phyloP scores from a whole-genome alignment of 257 asterid genomes.

The Vinca minor region DNA sequence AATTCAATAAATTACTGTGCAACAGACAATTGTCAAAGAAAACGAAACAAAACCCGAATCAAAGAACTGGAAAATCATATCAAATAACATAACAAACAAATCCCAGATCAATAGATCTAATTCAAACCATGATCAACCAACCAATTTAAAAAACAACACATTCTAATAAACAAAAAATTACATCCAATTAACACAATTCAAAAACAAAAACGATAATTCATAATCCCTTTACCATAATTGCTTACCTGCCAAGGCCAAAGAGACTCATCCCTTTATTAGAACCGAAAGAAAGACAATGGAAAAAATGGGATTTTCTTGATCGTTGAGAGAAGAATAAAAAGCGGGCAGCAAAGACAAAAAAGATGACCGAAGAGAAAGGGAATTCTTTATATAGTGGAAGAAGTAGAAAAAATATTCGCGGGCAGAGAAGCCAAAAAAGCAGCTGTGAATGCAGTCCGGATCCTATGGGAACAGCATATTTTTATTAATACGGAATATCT shows the following conservation, averaged over 20 bases:
- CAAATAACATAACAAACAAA: not conserved
- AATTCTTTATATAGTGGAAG: not conserved
- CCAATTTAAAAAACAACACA: not conserved
- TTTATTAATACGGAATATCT: too few relatives aligned
- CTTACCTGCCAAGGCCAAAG: conserved; percentile 88
- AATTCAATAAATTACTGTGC: not conserved
- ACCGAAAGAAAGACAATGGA: conserved; percentile 6
- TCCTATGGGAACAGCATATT: too few relatives aligned
- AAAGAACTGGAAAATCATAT: not conserved
- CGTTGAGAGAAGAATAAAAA: conserved; percentile 6
- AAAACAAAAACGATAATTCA: not conserved
- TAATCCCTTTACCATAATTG: not conserved
- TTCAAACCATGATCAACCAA: not conserved
- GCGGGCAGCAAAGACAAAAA: conserved; percentile 16
- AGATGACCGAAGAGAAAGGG: conserved; percentile 16
- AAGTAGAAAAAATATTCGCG: too few relatives aligned
- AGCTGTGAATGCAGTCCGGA: conserved; percentile 6
- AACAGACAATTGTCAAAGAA: conserved; percentile 1
- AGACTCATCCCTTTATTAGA: conserved; percentile 63
- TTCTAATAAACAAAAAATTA: not conserved
- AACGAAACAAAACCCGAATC: not conserved
- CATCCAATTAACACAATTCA: conserved; percentile 1
- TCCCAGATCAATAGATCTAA: conserved; percentile 9
- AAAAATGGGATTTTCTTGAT: conserved; percentile 6
- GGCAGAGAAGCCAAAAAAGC: conserved; percentile 1